Percentiles rank a stretch among this genome's conserved stretches.
phyloP scores from a whole-genome alignment of 108 stramenopile species.

The Tribonema minus region DNA sequence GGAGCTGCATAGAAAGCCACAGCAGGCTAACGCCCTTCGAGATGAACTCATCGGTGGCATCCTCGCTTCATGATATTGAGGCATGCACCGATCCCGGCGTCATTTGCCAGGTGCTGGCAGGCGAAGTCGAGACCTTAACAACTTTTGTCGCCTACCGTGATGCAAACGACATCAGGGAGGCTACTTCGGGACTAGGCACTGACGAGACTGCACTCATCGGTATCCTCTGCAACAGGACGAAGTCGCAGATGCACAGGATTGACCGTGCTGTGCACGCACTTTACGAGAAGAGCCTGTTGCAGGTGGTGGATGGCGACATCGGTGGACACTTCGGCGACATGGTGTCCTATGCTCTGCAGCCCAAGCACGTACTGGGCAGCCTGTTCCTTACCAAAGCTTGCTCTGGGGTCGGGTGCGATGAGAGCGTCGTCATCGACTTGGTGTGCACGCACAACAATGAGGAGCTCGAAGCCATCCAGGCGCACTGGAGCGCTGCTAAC shows the following conservation, averaged over 20 bases:
- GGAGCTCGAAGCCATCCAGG: slow-evolving; percentile 19
- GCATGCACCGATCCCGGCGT: too few relatives aligned
- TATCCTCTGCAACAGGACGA: slow-evolving; percentile 23
- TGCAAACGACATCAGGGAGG: slow-evolving; percentile 6
- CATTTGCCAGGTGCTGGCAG: too few relatives aligned
- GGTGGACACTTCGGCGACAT: slow-evolving; percentile 35
- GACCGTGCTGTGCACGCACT: background rate
- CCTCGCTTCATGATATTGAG: too few relatives aligned
- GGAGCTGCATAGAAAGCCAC: too few relatives aligned
- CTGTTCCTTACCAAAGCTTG: slow-evolving; percentile 4
- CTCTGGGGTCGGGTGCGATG: background rate
- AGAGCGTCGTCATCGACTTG: slow-evolving; percentile 20
- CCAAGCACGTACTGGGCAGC: slow-evolving; percentile 5
- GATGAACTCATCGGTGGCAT: too few relatives aligned
- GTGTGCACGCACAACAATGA: slow-evolving; percentile 15
- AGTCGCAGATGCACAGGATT: background rate
- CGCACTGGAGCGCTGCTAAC: slow-evolving; percentile 18
- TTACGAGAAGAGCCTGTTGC: slow-evolving; percentile 30
- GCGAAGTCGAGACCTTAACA: too few relatives aligned
- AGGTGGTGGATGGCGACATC: slow-evolving; percentile 16
- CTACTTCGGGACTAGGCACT: slow-evolving; percentile 33
- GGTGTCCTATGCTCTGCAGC: slow-evolving; percentile 18
- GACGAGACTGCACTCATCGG: slow-evolving; percentile 4
- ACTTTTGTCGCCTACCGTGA: slow-evolving; percentile 28
- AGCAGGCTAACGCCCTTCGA: too few relatives aligned